Conservation (phyloP, 225 moss, liverwort and hornwort species). For the Antitrichia curtipendula region DNA sequence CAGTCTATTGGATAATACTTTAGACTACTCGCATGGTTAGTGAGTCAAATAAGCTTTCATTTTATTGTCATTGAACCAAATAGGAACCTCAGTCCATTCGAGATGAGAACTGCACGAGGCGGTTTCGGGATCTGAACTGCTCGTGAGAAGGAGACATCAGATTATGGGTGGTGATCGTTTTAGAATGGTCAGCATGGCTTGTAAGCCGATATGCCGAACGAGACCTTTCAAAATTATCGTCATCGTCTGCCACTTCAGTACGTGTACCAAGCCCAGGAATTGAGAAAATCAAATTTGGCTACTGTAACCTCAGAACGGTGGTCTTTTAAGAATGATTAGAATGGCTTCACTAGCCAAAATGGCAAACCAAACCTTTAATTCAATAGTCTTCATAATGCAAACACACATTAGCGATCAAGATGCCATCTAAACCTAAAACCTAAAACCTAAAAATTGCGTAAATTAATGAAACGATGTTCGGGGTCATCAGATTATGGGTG, state of each 20-base stretch:
- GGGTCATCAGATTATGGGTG: slow-evolving; percentile 31
- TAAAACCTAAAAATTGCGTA: background rate
- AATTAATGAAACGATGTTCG: background rate
- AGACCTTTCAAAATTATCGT: slow-evolving; percentile 13
- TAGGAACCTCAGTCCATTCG: background rate
- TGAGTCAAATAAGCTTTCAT: background rate
- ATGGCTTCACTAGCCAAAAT: background rate
- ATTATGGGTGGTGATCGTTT: slow-evolving; percentile 34
- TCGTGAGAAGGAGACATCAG: slow-evolving; percentile 4
- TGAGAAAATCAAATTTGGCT: background rate
- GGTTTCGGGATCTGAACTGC: background rate
- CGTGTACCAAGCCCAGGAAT: background rate
- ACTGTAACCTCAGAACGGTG: background rate
- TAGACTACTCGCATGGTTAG: background rate
- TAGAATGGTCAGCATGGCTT: slow-evolving; percentile 37
- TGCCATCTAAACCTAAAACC: background rate
- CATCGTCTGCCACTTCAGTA: slow-evolving; percentile 1
- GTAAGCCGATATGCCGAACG: slow-evolving; percentile 32
- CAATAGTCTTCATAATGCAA: background rate
- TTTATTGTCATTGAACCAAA: background rate
- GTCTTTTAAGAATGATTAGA: background rate
- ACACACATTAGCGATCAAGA: background rate
- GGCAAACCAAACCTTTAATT: background rate
- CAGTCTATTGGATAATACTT: background rate
- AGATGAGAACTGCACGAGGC: background rate